Conservation (phyloP, 805 yeast genomes). For the Ogataea naganishii region DNA sequence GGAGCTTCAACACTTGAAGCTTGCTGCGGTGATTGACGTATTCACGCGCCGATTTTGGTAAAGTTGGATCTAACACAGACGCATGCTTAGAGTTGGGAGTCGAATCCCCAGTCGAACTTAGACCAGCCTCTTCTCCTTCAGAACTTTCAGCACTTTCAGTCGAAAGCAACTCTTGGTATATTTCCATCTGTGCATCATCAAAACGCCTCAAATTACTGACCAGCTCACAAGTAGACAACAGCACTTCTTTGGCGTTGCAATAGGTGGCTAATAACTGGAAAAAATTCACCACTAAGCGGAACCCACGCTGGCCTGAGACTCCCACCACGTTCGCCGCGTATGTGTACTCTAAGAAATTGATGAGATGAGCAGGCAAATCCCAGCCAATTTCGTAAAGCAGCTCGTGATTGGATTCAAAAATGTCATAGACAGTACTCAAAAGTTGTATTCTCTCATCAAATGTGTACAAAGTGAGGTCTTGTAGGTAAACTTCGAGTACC, state of each 20-base stretch:
- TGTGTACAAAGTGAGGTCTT: slow-evolving; percentile 36
- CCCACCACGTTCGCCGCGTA: slow-evolving; percentile 23
- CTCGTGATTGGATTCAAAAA: slow-evolving; percentile 36
- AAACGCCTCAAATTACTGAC: slow-evolving; percentile 29
- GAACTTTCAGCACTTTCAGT: background rate
- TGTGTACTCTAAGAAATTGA: slow-evolving; percentile 39
- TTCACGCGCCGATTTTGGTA: too few relatives aligned
- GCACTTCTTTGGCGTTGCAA: slow-evolving; percentile 78
- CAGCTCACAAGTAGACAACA: slow-evolving; percentile 63
- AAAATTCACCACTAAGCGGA: slow-evolving; percentile 28
- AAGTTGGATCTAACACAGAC: too few relatives aligned
- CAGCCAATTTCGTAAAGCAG: slow-evolving; percentile 70
- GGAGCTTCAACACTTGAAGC: slow-evolving; percentile 52
- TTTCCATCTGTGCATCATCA: slow-evolving; percentile 12
- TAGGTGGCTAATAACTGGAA: slow-evolving; percentile 56
- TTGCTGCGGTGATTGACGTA: too few relatives aligned
- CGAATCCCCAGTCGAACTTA: too few relatives aligned
- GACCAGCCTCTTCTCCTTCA: slow-evolving; percentile 1
- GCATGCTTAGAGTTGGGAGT: too few relatives aligned
- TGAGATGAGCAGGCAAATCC: slow-evolving; percentile 74
- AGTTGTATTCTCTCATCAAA: slow-evolving; percentile 41
- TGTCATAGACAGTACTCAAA: slow-evolving; percentile 34
- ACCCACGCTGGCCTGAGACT: slow-evolving; percentile 31
- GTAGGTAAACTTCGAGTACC: slow-evolving; percentile 51
- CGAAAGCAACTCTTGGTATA: too few relatives aligned